Evolutionary conservation across 2,329 filamentous ascomycete species (phyloP), one percentile per base, ranked within the genome.

Genomic region (Epichloe sibirici): DNA sequence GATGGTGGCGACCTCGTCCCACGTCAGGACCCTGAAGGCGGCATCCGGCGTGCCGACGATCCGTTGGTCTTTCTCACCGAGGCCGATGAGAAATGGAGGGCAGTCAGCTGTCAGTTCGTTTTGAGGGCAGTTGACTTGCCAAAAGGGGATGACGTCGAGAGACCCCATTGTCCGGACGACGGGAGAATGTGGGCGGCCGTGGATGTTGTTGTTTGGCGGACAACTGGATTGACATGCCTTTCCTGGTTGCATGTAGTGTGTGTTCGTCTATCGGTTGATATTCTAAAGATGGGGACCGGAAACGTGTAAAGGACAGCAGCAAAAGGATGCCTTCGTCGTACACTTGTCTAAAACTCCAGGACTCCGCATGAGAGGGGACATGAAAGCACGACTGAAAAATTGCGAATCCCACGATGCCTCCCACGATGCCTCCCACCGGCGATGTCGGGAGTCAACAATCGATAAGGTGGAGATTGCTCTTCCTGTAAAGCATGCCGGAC

Each of bases 121-220:
- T 38, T 71, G 68, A 0, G 86, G 81, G 15, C 94, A 71, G 66
- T 95, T 95, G 67, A 86, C 76, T 57, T 91, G 85, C 90, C 90
- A 95, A 72, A 85, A 95, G 0, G 85, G 83, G 12, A 68, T 55
- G 53, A 54, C 52, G 40, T 57, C 52, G 48, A 60, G 57, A 31
- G 61, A 63, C 39, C 71, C 71, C 72, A 75, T 74, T 12, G 4
- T 43, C 37, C 43, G 23, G 35, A 38, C 15, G 35, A 45, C 13
- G 7, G 35, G 5, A 21, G 12, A 6, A 39, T 31, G 5, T 21
- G 17, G 51, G 13, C 37, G 15, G 15, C 21, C 5, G 45, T 13
- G 23, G 31, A 35, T 37, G 12, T 38, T 21, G 34, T 25, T 49
- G 34, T 15, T 3, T 49, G 38, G 25, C 21, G n/a, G 11, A 4